Evolutionary conservation across 352 stramenopile species (phyloP), one percentile per base, ranked within the genome.

Genomic region (Phytophthora fragariae): DNA sequence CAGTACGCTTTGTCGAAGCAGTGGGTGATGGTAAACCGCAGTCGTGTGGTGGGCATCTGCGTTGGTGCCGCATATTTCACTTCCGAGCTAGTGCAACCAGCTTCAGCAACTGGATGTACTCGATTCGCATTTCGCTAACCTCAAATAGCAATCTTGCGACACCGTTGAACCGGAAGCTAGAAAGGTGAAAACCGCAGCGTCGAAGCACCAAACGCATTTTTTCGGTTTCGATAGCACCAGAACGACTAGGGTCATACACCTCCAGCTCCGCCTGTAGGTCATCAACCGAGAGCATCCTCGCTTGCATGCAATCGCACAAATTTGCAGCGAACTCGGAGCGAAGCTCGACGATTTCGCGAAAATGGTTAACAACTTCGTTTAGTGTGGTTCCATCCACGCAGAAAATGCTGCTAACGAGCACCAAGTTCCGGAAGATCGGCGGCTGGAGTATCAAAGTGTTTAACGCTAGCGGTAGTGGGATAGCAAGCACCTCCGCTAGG

Each of bases 401-500:
- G n/a, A 85, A 77, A 64, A 91, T 76, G 41, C 82, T 83, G 33
- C 70, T 82, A 9, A 90, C 76, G 39, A 92, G 55, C 31, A 90
- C 73, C 57, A 90, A 91, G 37, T 82, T 76, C 41, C 79, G 76
- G 3, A 91, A 75, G 56, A 92, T 91, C n/a, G 67, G 71, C 9
- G 79, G 82, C 57, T 90, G 83, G 15, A 91, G 66, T 5, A 88
- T 33, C 12, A 88, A 5, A 14, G 81, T 81, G 61, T 91, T 92
- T 41, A 90, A 14, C 14, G 79, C 27, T 21, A 88, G 44, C 7
- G 85, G 81, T 6, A 92, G 27, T 19, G 76, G 70, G 29, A 85
- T 62, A 5, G 58, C 41, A 37, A 87, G n/a, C 29, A 82, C 56
- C 15, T 76, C 29, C 3, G 83, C 4, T 12, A 70, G 24, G 3